Evolutionary conservation across 345 rosid species (phyloP).

Genomic region (Aegle marmelos): DNA sequence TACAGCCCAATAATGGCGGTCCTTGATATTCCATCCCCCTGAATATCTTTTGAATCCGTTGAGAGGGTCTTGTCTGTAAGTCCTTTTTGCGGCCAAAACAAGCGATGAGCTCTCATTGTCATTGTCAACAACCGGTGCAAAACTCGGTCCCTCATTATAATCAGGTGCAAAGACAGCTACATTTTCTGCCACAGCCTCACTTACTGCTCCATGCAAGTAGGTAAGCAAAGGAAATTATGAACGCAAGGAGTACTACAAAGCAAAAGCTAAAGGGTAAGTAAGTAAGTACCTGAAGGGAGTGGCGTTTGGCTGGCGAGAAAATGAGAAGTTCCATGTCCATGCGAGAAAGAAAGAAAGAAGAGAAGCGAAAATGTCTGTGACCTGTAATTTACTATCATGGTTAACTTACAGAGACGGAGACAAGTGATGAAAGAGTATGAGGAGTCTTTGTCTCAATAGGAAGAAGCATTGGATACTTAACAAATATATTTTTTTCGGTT

Average conservation of each 20-base stretch:
- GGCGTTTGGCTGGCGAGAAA: constrained; percentile 35
- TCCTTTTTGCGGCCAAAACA: constrained; percentile 73
- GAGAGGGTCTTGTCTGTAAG: constrained; percentile 84
- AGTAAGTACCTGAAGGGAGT: constrained; percentile 50
- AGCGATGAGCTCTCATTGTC: constrained; percentile 34
- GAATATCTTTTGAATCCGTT: constrained; percentile 65
- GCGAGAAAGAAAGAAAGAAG: constrained; percentile 30
- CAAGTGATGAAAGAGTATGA: neutral
- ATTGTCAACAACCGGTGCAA: neutral
- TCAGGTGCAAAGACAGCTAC: neutral
- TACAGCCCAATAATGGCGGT: constrained; percentile 95
- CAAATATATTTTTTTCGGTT: no score
- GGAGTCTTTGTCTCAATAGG: neutral
- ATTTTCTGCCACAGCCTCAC: constrained; percentile 3
- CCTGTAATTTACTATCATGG: constrained; percentile 22
- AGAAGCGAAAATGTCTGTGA: constrained; percentile 20
- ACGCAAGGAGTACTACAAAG: no score
- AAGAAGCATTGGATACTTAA: constrained; percentile 14
- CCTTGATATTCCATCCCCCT: constrained; percentile 85
- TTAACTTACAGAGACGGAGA: neutral
- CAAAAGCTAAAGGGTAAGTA: neutral
- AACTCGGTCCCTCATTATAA: constrained; percentile 19
- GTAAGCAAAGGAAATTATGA: neutral
- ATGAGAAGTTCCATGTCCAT: constrained; percentile 44
- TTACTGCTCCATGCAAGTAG: constrained; percentile 25